These are phyloP conservation scores for Serendipita sp. DNA, from an alignment of 768 basidiomycete species.

Conservation along the genomic window DNA sequence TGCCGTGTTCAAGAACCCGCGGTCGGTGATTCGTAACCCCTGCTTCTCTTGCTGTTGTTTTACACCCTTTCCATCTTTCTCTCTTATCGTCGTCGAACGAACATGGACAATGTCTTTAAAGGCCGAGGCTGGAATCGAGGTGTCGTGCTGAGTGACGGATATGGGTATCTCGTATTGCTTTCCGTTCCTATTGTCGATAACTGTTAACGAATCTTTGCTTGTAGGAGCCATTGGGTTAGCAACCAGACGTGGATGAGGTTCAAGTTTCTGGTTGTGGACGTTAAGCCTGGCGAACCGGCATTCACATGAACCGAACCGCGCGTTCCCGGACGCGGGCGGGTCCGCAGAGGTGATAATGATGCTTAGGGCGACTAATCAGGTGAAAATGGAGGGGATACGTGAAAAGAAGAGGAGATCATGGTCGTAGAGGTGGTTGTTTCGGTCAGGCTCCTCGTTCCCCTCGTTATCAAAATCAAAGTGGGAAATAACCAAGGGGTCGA, in stretches of 20 bases:
- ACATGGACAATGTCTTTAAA: conserved; percentile 64
- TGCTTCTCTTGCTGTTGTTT: conserved; percentile 68
- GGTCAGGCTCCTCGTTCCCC: too few relatives aligned
- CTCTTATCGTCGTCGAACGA: conserved; percentile 6
- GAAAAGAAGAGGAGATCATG: too few relatives aligned
- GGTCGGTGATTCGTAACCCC: conserved; percentile 44
- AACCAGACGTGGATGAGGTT: not conserved
- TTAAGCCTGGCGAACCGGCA: too few relatives aligned
- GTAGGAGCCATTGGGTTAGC: not conserved
- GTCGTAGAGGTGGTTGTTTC: too few relatives aligned
- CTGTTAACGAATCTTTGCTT: conserved; percentile 26
- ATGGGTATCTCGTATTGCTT: conserved; percentile 60
- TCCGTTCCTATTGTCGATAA: conserved; percentile 74
- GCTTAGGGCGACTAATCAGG: too few relatives aligned
- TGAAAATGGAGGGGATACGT: too few relatives aligned
- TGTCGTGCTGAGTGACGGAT: conserved; percentile 32
- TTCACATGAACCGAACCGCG: too few relatives aligned
- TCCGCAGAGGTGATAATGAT: too few relatives aligned
- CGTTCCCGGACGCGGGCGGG: too few relatives aligned
- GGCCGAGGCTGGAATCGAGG: conserved; percentile 60
- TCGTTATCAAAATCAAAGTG: too few relatives aligned
- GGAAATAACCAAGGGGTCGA: too few relatives aligned
- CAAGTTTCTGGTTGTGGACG: not conserved
- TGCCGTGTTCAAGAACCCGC: conserved; percentile 34
- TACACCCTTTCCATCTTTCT: conserved; percentile 38